Evolutionary conservation across 1,284 basidiomycete species (phyloP), one percentile per base, ranked within the genome.

Genomic region (Ustilago curta): DNA sequence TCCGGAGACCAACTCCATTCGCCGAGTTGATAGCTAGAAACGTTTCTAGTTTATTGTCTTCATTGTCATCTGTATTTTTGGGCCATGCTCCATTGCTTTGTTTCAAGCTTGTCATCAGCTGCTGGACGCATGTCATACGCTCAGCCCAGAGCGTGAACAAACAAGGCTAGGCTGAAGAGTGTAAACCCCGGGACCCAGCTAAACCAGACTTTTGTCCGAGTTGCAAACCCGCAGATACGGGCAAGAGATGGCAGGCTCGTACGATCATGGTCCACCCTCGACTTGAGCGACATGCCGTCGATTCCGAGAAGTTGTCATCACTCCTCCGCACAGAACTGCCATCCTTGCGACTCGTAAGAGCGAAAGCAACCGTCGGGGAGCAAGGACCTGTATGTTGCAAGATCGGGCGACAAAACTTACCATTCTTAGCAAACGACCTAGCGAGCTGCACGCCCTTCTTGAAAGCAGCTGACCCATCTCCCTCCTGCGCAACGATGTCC

Each of bases 401-500:
- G 31, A 16, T 43, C 44, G 25, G 25, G 23, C 50, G n/a, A 47
- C 21, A 9, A 8, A 12, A 80, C 88, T 43, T 66, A 92, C 93
- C 93, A 77, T 91, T 93, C 56, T 87, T 88, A 9, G 73, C 68
- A 59, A 76, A 71, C 5, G 59, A 56, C 29, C 73, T 47, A 23
- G 64, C 64, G 16, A 76, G 55, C 51, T 71, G 59, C 31, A 65
- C 61, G 27, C 59, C 75, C 16, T 64, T 61, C 21, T 56, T 25
- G 48, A 76, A 72, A 14, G 62, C 45, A 40, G 62, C 62, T 4
- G 59, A 54, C 1, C 37, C 55, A 23, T 52, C 50, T 8, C 64
- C 59, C 19, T 59, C 59, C n/a, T 60, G 59, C 1, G 93, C 91
- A 11, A 94, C 86, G 77, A 93, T 92, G 83, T 94, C 92, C 9